Conservation (phyloP, 305 asterid genomes). For the Fraxinus paxiana region DNA sequence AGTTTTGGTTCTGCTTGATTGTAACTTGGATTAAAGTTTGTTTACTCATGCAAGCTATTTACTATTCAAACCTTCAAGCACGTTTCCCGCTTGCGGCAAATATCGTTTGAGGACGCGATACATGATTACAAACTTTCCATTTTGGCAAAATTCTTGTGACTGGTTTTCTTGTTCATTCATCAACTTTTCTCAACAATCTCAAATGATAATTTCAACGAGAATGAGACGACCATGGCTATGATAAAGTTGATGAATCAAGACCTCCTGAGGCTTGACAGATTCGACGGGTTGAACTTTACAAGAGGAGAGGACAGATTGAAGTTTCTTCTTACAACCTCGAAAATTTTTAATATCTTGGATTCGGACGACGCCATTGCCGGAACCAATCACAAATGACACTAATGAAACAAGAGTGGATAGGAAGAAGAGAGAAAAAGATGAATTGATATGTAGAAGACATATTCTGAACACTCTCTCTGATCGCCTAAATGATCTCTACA, state of each 20-base stretch:
- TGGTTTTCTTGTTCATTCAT: too few relatives aligned
- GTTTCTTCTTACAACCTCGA: not conserved
- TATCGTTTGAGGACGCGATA: too few relatives aligned
- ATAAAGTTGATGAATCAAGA: not conserved
- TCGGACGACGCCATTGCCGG: not conserved
- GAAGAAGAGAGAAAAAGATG: not conserved
- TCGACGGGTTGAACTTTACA: not conserved
- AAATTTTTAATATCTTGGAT: not conserved
- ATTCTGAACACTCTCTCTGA: too few relatives aligned
- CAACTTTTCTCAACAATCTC: not conserved
- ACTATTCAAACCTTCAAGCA: too few relatives aligned
- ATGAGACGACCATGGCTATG: not conserved
- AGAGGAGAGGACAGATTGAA: not conserved
- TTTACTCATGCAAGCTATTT: too few relatives aligned
- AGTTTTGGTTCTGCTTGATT: not conserved
- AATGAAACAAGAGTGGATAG: not conserved
- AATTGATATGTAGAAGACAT: not conserved
- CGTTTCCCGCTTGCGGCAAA: too few relatives aligned
- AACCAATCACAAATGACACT: not conserved
- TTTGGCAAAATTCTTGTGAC: too few relatives aligned
- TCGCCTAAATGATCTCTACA: not conserved
- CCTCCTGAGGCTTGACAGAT: not conserved
- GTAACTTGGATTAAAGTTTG: not conserved
- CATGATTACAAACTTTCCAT: too few relatives aligned
- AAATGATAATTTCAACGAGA: not conserved